Evolutionary conservation across 1,284 basidiomycete species (phyloP).

Genomic region (Prillingera fragicola): DNA sequence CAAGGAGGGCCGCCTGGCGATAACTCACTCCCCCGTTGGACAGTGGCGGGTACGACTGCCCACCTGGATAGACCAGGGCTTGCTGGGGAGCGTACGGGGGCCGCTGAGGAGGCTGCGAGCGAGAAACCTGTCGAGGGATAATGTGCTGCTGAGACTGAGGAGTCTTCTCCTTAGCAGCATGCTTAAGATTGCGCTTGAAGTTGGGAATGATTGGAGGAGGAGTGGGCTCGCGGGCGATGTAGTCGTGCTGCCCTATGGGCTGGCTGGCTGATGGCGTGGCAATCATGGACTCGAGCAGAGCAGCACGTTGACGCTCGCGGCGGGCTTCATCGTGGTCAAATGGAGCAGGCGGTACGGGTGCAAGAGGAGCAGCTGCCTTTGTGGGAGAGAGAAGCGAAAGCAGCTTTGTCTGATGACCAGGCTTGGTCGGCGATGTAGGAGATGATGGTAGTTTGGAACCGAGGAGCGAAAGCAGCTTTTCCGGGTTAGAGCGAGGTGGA

Average conservation of each 20-base stretch:
- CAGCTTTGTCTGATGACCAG: conserved; percentile 12
- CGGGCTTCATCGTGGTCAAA: background rate
- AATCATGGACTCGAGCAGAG: conserved; percentile 9
- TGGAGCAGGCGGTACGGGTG: background rate
- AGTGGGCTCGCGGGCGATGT: background rate
- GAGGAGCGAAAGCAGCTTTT: background rate
- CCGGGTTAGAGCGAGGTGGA: background rate
- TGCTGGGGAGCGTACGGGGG: background rate
- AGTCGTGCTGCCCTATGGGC: background rate
- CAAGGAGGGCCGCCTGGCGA: conserved; percentile 13
- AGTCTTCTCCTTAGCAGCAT: background rate
- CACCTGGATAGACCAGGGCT: background rate
- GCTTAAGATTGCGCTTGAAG: background rate
- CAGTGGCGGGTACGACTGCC: background rate
- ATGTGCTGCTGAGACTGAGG: background rate
- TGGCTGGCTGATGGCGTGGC: background rate
- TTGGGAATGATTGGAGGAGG: background rate
- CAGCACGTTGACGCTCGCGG: conserved; percentile 9
- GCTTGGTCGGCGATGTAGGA: background rate
- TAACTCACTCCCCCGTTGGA: conserved; percentile 1
- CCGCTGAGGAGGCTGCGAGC: background rate
- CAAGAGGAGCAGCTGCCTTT: background rate
- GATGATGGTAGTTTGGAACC: conserved; percentile 5
- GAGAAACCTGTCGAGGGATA: too few relatives aligned
- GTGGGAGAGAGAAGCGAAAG: conserved; percentile 10